phyloP scores from a whole-genome alignment of 2,329 filamentous ascomycete genomes.

The Dactylellina leptospora region DNA sequence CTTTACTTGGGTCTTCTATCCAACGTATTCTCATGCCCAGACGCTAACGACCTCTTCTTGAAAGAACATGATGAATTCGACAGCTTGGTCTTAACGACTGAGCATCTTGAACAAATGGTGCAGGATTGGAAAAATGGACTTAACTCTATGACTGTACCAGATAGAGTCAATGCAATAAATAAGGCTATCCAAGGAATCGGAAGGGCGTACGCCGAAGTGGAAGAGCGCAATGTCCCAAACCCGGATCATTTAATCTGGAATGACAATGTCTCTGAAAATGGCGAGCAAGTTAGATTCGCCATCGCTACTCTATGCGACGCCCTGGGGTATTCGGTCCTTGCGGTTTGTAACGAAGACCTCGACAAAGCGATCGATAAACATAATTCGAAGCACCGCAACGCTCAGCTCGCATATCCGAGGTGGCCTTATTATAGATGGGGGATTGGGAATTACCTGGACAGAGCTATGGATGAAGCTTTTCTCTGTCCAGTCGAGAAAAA shows the following conservation, averaged over 20 bases:
- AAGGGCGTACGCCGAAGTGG: constrained; percentile 5
- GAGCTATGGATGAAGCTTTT: constrained; percentile 44
- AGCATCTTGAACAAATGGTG: constrained; percentile 13
- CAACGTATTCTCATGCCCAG: constrained; percentile 27
- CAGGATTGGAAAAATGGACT: constrained; percentile 17
- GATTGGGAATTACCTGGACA: constrained; percentile 20
- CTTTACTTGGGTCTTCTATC: constrained; percentile 39
- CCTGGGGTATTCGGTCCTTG: constrained; percentile 23
- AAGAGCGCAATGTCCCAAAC: constrained; percentile 35
- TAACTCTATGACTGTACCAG: constrained; percentile 25
- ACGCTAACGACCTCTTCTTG: constrained; percentile 30
- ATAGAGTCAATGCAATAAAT: constrained; percentile 14
- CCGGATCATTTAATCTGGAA: constrained; percentile 14
- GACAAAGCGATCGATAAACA: constrained; percentile 34
- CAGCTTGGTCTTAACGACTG: constrained; percentile 28
- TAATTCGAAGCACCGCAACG: constrained; percentile 31
- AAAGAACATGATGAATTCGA: constrained; percentile 28
- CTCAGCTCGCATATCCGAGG: constrained; percentile 1
- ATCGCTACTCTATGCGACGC: constrained; percentile 40
- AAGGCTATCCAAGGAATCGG: constrained; percentile 7
- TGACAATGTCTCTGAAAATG: constrained; percentile 8
- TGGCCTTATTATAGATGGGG: constrained; percentile 28
- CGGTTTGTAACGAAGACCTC: constrained; percentile 2
- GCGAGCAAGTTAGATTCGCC: constrained; percentile 30
- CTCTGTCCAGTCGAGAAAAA: constrained; percentile 42